Base-by-base conservation (phyloP, 306 rosid genomes). In the Luffa aegyptiaca region DNA sequence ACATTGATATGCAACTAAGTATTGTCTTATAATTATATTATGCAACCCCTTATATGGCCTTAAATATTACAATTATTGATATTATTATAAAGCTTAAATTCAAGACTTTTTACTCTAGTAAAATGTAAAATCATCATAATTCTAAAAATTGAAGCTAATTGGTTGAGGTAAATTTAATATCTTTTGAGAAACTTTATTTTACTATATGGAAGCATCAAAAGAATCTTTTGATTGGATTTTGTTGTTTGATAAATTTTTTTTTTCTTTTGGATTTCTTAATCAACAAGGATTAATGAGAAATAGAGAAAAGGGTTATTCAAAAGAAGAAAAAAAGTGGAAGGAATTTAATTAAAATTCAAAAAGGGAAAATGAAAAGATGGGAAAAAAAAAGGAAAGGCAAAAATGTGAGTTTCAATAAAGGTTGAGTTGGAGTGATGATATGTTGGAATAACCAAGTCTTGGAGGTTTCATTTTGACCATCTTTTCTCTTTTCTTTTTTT, bases 351-450 rank as follows among this genome's bases (percentile, higher is more conserved):
- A 87, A 82, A 79, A 59, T 70, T 20, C 11, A 58, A 61, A 59
- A 77, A 6, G 16, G 26, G 35, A n/a, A 79, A 81, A 39, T 17
- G 26, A n/a, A 65, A 55, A 81, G 73, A 83, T 56, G 79, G 59
- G 58, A 46, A 73, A 75, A 72, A 73, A 89, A 11, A 35, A 14
- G 6, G 84, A 84, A 80, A 83, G 84, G 87, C 79, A 78, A 88
- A 85, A 86, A 92, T 91, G 97, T 78, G 97, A 90, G 96, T 91
- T 95, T 95, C 98, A 95, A 95, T 95, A 92, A 95, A 95, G 96
- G 84, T 42, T 14, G 78, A 73, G 62, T 80, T 90, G 86, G 87
- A 89, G 85, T 85, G 88, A 88, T 86, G 91, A 90, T 89, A 73
- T 79, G 82, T 79, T 70, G 77, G 88, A 88, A 92, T 81, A 87